Percentiles rank a stretch among this genome's conserved stretches.
These are phyloP conservation scores for Apiospora kogelbergensis DNA, from an alignment of 2,329 filamentous ascomycete genomes.

Conservation along the genomic window DNA sequence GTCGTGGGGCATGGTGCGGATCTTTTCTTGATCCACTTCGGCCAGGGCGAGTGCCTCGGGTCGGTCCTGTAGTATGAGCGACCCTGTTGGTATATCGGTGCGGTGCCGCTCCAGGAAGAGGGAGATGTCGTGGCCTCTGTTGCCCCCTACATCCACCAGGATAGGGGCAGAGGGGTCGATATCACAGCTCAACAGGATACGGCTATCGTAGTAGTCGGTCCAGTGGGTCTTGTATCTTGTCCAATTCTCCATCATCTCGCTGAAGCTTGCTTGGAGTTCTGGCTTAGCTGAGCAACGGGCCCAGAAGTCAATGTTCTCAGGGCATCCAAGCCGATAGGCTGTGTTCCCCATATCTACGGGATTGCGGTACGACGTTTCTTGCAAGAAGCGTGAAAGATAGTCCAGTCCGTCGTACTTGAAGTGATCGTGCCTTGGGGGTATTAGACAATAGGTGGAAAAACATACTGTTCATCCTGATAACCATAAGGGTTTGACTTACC, in stretches of 20 bases:
- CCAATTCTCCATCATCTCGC: neutral
- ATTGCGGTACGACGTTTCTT: neutral
- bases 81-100: conserved; percentile 14
- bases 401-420: neutral
- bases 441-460: neutral
- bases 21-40: conserved; percentile 25
- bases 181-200: neutral
- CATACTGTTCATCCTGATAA: neutral
- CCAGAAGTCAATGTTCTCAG: neutral
- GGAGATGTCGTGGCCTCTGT: conserved; percentile 12
- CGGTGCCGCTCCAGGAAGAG: conserved; percentile 6
- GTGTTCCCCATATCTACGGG: neutral
- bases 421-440: neutral
- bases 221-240: neutral
- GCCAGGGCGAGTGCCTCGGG: conserved; percentile 22
- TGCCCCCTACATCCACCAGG: conserved; percentile 4
- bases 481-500: neutral
- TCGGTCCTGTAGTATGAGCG: conserved; percentile 35
- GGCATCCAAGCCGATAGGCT: neutral
- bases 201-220: neutral
- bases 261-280: neutral
- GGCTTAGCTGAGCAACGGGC: neutral
- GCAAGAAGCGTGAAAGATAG: neutral
- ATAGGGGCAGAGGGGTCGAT: neutral
- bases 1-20: conserved; percentile 33